These are phyloP conservation scores for Eleusine coracana DNA, from an alignment of 176 grass and related monocot genomes.

Conservation along the genomic window DNA sequence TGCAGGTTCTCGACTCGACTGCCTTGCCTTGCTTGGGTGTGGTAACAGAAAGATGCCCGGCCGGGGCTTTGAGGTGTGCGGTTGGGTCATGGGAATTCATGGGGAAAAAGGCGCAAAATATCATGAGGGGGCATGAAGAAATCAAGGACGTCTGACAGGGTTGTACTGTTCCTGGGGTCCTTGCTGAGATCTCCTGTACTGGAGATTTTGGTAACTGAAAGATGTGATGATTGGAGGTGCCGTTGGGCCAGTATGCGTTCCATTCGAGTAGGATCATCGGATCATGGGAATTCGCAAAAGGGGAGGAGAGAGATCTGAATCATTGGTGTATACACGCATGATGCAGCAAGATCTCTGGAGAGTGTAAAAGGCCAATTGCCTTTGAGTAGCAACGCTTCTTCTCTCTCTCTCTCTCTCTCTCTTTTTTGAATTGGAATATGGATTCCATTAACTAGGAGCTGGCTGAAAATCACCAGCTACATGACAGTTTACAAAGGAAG, in stretches of 20 bases:
- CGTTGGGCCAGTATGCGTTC: background rate
- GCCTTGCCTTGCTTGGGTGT: background rate
- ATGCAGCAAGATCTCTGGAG: background rate
- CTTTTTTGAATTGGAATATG: too few species aligned
- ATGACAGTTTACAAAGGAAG: too few species aligned
- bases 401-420: too few species aligned
- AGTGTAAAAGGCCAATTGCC: too few species aligned
- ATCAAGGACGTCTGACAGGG: background rate
- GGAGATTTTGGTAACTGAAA: conserved; percentile 28
- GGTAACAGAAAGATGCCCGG: conserved; percentile 18
- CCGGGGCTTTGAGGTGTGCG: background rate
- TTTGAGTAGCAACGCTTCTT: too few species aligned
- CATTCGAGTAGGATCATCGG: background rate
- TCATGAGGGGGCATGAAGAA: conserved; percentile 20
- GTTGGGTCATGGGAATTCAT: conserved; percentile 33
- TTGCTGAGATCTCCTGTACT: background rate
- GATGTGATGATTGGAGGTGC: conserved; percentile 28
- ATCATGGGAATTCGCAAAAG: conserved; percentile 10
- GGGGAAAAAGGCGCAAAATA: background rate
- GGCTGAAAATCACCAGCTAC: too few species aligned
- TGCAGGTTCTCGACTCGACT: background rate
- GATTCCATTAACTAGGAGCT: too few species aligned
- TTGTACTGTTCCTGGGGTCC: background rate
- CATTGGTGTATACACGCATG: background rate
- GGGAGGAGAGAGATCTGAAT: background rate